phyloP scores from a whole-genome alignment of 164 flowering plant genomes.

The Tetrastigma voinierianum region DNA sequence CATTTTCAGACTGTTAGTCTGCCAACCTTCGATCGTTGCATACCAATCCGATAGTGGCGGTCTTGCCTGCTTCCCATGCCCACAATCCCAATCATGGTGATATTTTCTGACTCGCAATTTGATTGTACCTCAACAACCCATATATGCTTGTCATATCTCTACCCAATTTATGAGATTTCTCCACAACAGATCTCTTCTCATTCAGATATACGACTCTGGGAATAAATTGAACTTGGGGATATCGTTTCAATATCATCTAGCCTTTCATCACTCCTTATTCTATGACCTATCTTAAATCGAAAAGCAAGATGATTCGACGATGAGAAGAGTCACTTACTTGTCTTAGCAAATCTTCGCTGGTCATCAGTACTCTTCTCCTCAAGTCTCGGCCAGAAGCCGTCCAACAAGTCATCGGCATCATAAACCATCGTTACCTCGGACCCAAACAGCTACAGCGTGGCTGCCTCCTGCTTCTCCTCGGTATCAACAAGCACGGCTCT shows the following conservation, averaged over 20 bases:
- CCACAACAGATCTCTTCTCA: background rate
- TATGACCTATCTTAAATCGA: slow-evolving; percentile 17
- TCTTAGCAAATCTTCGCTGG: background rate
- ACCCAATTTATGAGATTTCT: background rate
- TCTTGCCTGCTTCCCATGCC: slow-evolving; percentile 10
- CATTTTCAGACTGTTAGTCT: background rate
- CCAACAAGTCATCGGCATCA: slow-evolving; percentile 19
- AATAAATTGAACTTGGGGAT: too few species aligned
- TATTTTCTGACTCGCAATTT: background rate
- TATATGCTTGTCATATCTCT: background rate
- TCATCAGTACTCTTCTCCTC: too few species aligned
- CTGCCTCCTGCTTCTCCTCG: slow-evolving; percentile 1
- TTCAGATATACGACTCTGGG: background rate
- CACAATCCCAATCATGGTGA: slow-evolving; percentile 5
- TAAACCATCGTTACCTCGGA: slow-evolving; percentile 6
- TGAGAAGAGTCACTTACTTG: slow-evolving; percentile 11
- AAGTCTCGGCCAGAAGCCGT: slow-evolving; percentile 9
- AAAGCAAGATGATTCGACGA: slow-evolving; percentile 3
- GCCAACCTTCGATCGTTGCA: background rate
- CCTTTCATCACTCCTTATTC: slow-evolving; percentile 13
- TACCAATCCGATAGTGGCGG: background rate
- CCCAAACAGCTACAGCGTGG: background rate
- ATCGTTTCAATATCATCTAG: slow-evolving; percentile 3
- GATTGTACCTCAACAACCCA: background rate
- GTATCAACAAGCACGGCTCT: slow-evolving; percentile 18